phyloP scores from a whole-genome alignment of 2,329 filamentous ascomycete species.

The Aspergillus texensis region DNA sequence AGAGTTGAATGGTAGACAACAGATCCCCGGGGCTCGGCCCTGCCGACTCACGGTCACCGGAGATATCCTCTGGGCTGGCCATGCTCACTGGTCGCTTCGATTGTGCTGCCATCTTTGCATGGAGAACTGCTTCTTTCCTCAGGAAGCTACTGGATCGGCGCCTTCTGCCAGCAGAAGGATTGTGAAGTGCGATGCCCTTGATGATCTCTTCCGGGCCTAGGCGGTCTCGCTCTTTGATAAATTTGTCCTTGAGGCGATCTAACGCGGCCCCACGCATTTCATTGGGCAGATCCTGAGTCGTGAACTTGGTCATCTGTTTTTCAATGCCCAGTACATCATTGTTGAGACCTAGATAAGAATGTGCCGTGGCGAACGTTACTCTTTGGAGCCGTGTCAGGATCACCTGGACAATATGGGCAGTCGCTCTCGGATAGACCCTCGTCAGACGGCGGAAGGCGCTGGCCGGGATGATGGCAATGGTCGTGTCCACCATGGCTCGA shows the following conservation, averaged over 20 bases:
- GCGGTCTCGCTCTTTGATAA: slow-evolving; percentile 79
- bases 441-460: slow-evolving; percentile 93
- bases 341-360: slow-evolving; percentile 89
- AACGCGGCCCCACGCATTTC: slow-evolving; percentile 82
- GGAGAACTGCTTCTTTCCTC: slow-evolving; percentile 76
- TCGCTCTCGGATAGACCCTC: slow-evolving; percentile 91
- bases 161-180: slow-evolving; percentile 66
- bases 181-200: slow-evolving; percentile 95
- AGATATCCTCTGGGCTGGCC: slow-evolving; percentile 21
- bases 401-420: slow-evolving; percentile 95
- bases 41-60: slow-evolving; percentile 35
- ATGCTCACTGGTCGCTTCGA: slow-evolving; percentile 35
- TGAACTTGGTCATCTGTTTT: slow-evolving; percentile 90
- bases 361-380: slow-evolving; percentile 91
- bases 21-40: slow-evolving; percentile 75
- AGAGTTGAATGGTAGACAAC: slow-evolving; percentile 73
- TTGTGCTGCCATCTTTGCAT: slow-evolving; percentile 59
- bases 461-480: slow-evolving; percentile 96
- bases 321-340: slow-evolving; percentile 92
- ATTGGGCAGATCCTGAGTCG: slow-evolving; percentile 87
- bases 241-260: slow-evolving; percentile 88
- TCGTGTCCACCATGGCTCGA: slow-evolving; percentile 93
- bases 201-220: slow-evolving; percentile 77
- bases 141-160: slow-evolving; percentile 74
- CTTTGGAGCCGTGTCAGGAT: slow-evolving; percentile 92